Conservation (phyloP, 495 filamentous ascomycete species). For the Xylaria sp. region DNA sequence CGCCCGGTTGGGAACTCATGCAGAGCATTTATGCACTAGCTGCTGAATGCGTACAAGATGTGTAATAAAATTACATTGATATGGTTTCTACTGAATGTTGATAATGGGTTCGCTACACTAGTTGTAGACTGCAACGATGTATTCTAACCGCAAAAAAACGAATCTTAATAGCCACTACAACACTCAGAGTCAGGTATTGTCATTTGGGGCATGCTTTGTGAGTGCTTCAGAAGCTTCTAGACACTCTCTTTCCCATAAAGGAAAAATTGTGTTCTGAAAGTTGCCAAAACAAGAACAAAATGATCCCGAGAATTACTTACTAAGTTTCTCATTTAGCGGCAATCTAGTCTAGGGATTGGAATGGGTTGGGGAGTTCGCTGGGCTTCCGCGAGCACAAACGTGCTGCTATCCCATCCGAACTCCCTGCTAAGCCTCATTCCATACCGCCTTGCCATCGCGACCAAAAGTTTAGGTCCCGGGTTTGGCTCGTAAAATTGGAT, state of each 20-base stretch:
- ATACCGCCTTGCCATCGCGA: not conserved
- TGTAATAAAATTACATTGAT: not conserved
- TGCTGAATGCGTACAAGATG: not conserved
- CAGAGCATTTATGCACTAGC: not conserved
- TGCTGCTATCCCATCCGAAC: not conserved
- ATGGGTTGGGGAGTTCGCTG: too few relatives aligned
- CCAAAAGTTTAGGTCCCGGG: not conserved
- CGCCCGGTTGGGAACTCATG: not conserved
- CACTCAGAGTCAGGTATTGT: too few relatives aligned
- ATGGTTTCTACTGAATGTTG: not conserved
- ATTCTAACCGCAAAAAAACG: not conserved
- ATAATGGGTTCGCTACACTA: not conserved
- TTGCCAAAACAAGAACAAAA: too few relatives aligned
- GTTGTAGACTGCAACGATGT: not conserved
- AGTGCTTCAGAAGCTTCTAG: too few relatives aligned
- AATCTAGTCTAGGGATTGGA: too few relatives aligned
- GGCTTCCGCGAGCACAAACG: not conserved
- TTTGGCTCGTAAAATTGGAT: not conserved
- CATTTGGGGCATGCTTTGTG: too few relatives aligned
- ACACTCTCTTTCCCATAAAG: too few relatives aligned
- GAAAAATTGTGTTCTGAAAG: too few relatives aligned
- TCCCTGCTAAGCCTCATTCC: not conserved
- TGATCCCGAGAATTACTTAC: too few relatives aligned
- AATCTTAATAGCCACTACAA: too few relatives aligned
- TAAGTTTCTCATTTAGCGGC: too few relatives aligned